Conservation (phyloP, 345 rosid genomes). For the Lumnitzera racemosa region DNA sequence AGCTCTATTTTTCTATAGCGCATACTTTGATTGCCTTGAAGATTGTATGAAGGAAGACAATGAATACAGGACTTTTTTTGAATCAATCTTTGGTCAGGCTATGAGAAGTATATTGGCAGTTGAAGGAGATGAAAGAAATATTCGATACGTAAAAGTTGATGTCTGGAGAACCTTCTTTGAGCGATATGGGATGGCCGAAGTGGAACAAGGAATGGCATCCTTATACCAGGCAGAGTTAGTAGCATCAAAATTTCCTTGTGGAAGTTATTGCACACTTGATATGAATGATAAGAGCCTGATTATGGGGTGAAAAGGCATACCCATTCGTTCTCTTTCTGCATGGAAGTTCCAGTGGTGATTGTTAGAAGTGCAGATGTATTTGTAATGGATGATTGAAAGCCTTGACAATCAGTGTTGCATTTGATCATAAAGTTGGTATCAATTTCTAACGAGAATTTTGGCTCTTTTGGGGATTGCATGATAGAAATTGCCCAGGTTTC, state of each 20-base stretch:
- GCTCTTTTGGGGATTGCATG: too few species aligned
- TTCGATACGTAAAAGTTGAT: conserved; percentile 18
- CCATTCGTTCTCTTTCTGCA: conserved; percentile 19
- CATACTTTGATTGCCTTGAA: conserved; percentile 25
- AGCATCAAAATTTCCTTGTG: conserved; percentile 11
- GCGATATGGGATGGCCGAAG: conserved; percentile 20
- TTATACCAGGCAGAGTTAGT: conserved; percentile 20
- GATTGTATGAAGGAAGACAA: conserved; percentile 15
- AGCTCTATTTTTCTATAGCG: conserved; percentile 15
- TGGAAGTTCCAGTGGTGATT: conserved; percentile 16
- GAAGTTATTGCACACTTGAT: conserved; percentile 20
- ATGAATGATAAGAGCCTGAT: conserved; percentile 20
- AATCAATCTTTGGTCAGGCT: conserved; percentile 9
- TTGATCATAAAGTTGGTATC: too few species aligned
- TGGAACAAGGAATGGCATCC: conserved; percentile 18
- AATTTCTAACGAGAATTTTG: too few species aligned
- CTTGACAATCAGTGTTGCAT: too few species aligned
- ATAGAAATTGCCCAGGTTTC: too few species aligned
- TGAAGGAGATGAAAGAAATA: conserved; percentile 24
- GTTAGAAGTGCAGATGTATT: background rate
- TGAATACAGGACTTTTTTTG: conserved; percentile 8
- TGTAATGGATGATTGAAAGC: too few species aligned
- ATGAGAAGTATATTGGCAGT: conserved; percentile 17
- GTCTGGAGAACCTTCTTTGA: conserved; percentile 24
- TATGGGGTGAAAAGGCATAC: conserved; percentile 28